phyloP scores from a whole-genome alignment of 2,329 filamentous ascomycete species.

The Fusarium metavorans region DNA sequence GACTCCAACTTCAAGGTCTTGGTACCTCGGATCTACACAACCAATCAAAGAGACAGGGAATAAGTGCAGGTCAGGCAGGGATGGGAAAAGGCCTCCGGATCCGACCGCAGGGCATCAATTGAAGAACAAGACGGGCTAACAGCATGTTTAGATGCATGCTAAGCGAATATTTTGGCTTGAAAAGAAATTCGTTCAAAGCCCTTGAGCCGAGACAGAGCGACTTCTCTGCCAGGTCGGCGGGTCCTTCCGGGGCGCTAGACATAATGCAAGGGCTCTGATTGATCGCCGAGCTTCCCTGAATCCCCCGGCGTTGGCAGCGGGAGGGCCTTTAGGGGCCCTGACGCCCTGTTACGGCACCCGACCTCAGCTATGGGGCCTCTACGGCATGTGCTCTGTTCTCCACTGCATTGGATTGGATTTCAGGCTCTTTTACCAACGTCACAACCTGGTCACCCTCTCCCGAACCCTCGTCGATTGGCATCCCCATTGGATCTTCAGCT shows the following conservation, averaged over 20 bases:
- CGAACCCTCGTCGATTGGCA: constrained; percentile 33
- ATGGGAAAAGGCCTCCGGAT: background rate
- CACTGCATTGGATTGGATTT: constrained; percentile 3
- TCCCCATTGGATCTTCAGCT: constrained; percentile 19
- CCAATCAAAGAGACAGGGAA: background rate
- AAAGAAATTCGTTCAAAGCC: constrained; percentile 16
- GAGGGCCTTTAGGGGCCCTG: background rate
- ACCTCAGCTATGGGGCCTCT: background rate
- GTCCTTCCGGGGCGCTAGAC: constrained; percentile 44
- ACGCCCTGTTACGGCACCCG: constrained; percentile 23
- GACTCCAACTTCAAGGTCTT: background rate
- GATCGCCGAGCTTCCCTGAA: constrained; percentile 37
- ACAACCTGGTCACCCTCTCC: constrained; percentile 21
- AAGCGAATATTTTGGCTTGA: constrained; percentile 21
- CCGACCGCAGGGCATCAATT: constrained; percentile 3
- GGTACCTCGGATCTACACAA: constrained; percentile 6
- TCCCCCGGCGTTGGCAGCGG: constrained; percentile 25
- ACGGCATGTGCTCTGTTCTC: constrained; percentile 17
- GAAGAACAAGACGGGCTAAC: constrained; percentile 1
- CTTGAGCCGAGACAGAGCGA: constrained; percentile 47
- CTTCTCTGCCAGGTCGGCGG: constrained; percentile 34
- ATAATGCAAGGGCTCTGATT: constrained; percentile 47
- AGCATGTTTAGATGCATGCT: background rate
- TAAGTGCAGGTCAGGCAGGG: background rate
- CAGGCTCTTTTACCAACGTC: constrained; percentile 35